Evolutionary conservation across 2,329 filamentous ascomycete species (phyloP), one percentile per base, ranked within the genome.

Genomic region (Rugonectria rugulosa): DNA sequence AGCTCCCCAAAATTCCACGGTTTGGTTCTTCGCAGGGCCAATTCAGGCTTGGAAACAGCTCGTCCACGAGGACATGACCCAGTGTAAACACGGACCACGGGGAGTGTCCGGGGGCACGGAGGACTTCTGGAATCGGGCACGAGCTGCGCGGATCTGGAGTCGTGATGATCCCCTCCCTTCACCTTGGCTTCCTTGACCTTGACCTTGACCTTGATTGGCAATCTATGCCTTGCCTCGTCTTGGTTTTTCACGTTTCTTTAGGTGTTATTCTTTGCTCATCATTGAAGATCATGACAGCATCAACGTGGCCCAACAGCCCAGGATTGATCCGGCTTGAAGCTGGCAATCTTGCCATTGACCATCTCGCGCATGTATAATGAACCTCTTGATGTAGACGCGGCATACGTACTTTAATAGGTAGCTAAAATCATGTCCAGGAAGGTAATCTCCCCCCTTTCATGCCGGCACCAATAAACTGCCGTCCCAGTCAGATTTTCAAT

Each of bases 131-230:
- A 55, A 44, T 12, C 45, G 45, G n/a, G 27, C 4, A 38, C 20
- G 17, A 40, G 53, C 36, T 27, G 26, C 38, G 38, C 38, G 38
- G 47, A 43, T 51, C 47, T 29, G 17, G 47, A 40, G 24, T 27
- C 7, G 23, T 29, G 14, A 24, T 19, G 17, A n/a, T 14, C 20
- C 21, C 23, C 19, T 34, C 24, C 40, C 20, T 42, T 26, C 27
- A 40, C 52, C 52, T 55, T 49, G 34, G 31, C 47, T 11, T 29
- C 24, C 34, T 24, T 49, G 52, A 38, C 52, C 40, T 49, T 50
- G 47, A 40, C n/a, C 34, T 37, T 37, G 34, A 20, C 15, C 17
- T 37, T 37, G 34, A 5, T 32, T 14, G 11, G 5, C 11, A 8
- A 6, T 11, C 29, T 32, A 14, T 32, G 12, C 29, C 24, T 27